Evolutionary conservation across 2,329 filamentous ascomycete species (phyloP), one percentile per base, ranked within the genome.

Genomic region (Pseudogymnoascus sp.): DNA sequence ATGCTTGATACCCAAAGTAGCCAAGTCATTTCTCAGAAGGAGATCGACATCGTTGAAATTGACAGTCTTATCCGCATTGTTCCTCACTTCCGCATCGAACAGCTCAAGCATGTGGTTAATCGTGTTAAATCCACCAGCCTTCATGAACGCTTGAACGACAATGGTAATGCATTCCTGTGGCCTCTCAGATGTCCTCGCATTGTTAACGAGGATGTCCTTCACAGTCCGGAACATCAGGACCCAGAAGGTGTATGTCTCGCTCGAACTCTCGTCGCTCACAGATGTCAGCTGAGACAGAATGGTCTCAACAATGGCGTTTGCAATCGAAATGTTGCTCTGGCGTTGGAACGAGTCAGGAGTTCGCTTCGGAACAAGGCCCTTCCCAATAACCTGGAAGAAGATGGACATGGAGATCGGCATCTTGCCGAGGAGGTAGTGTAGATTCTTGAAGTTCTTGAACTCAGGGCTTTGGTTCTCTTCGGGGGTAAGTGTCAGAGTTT

Each of bases 121-220:
- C 4, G 86, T 81, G 7, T 86, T 82, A 64, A 99, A 81, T 0
- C 95, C 93, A 40, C 86, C 87, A 59, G 86, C 83, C 65, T 91
- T 87, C 74, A 93, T 93, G 78, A 99, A 97, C 0, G 91, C 89
- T 63, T 93, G 83, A 23, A 99, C 80, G 37, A 97, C 87, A 29
- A 95, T 83, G 46, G 91, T 89, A 62, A 88, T 83, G 13, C 87
- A 80, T 66, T 85, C 83, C 7, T 78, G 70, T 15, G 70, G 68
- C 11, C 71, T 70, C 23, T 78, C 70, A 70, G 71, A 67, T 38
- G 69, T 64, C n/a, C 63, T 68, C 35, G 68, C 62, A 75, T 83
- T 82, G 70, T 96, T 91, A 65, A 95, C 85, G 65, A 96, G 77
- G 75, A 96, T 84, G 71, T 93, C 88, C 40, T 89, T 87, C 62